phyloP scores from a whole-genome alignment of 805 yeast species.

The Wilhelminamyces savonicus region DNA sequence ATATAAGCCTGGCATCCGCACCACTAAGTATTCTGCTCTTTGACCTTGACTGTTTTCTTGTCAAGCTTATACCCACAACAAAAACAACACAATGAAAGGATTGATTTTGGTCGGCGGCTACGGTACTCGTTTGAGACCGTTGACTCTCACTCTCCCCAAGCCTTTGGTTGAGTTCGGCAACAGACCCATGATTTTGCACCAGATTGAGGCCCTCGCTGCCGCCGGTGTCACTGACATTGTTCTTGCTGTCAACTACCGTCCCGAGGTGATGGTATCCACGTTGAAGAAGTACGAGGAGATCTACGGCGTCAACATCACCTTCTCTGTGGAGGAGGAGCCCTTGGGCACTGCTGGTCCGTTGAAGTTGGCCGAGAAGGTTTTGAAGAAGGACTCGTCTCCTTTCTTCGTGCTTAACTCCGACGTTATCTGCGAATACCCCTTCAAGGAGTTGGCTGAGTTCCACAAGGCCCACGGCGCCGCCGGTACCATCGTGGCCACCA shows the following conservation, averaged over 20 bases:
- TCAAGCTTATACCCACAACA: no score
- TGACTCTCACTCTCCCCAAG: slow-evolving; percentile 90
- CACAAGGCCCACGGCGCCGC: slow-evolving; percentile 95
- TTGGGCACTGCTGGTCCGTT: slow-evolving; percentile 99
- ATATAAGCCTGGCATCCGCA: no score
- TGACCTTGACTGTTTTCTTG: no score
- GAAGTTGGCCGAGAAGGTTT: slow-evolving; percentile 89
- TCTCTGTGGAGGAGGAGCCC: slow-evolving; percentile 98
- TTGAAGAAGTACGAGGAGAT: slow-evolving; percentile 89
- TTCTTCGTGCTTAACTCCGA: slow-evolving; percentile 97
- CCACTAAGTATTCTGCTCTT: no score
- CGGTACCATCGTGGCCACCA: slow-evolving; percentile 98
- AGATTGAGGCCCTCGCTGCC: slow-evolving; percentile 93
- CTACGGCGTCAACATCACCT: slow-evolving; percentile 91
- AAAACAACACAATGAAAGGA: slow-evolving; percentile 83
- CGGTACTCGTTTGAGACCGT: slow-evolving; percentile 99
- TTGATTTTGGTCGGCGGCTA: slow-evolving; percentile 98
- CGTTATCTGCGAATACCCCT: slow-evolving; percentile 98
- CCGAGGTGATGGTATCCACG: slow-evolving; percentile 97
- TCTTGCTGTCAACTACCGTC: slow-evolving; percentile 97
- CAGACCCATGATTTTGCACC: slow-evolving; percentile 99
- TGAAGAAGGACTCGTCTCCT: slow-evolving; percentile 92
- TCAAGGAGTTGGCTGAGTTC: slow-evolving; percentile 84
- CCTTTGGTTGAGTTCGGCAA: slow-evolving; percentile 97
- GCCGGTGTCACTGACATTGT: slow-evolving; percentile 99